phyloP scores from a whole-genome alignment of 2,329 filamentous ascomycete genomes.

The Scytalidium lignicola region DNA sequence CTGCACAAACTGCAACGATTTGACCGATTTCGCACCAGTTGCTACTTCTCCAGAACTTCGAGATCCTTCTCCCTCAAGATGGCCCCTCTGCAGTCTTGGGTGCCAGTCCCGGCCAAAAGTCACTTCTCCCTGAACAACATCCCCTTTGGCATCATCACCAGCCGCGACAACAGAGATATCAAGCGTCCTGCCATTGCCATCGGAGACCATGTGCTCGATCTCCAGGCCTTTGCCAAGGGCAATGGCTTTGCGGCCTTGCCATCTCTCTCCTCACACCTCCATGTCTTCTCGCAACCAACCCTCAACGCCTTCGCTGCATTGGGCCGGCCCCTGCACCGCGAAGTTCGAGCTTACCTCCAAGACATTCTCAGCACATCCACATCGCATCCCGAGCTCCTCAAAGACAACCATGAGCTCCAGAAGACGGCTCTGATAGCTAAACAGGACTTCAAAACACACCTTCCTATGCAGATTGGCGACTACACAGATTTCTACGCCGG shows the following conservation, averaged over 20 bases:
- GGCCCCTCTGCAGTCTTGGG: constrained; percentile 26
- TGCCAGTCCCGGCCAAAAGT: constrained; percentile 22
- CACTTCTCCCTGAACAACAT: constrained; percentile 69
- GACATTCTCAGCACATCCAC: constrained; percentile 58
- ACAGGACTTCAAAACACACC: constrained; percentile 55
- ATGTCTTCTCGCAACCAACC: constrained; percentile 59
- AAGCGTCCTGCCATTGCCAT: constrained; percentile 62
- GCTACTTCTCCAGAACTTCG: not conserved
- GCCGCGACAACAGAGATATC: constrained; percentile 33
- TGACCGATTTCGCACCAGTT: too few relatives aligned
- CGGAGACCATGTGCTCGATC: constrained; percentile 61
- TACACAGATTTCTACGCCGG: constrained; percentile 86
- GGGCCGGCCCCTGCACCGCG: constrained; percentile 60
- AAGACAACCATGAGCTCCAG: constrained; percentile 54
- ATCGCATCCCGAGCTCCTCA: constrained; percentile 54
- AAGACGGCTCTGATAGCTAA: constrained; percentile 54
- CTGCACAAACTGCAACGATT: not conserved
- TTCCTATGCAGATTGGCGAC: constrained; percentile 75
- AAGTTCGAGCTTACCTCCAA: constrained; percentile 67
- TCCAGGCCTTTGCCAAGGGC: constrained; percentile 53
- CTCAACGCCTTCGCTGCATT: constrained; percentile 71
- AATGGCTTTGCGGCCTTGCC: constrained; percentile 57
- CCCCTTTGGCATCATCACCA: constrained; percentile 70
- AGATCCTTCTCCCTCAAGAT: constrained; percentile 13
- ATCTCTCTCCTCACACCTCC: constrained; percentile 45